Percentiles rank a stretch among this genome's conserved stretches.
Evolutionary conservation across 2,329 filamentous ascomycete species (phyloP).

Genomic region (Penicillium sp.): DNA sequence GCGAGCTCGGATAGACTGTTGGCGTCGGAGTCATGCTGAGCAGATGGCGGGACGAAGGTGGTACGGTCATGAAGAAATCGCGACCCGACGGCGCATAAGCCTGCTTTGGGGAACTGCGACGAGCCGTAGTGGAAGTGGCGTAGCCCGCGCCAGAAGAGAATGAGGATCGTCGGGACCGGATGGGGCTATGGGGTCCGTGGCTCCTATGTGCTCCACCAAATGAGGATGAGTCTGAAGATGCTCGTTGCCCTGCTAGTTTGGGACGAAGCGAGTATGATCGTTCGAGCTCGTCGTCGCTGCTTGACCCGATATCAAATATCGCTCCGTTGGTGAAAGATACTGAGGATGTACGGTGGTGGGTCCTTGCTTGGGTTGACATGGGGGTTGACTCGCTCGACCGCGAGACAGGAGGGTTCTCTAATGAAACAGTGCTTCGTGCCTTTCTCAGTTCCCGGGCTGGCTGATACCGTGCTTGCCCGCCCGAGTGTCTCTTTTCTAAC

Average conservation of each 20-base stretch:
- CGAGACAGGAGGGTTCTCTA: conserved; percentile 15
- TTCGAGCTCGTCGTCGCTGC: conserved; percentile 19
- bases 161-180: conserved; percentile 23
- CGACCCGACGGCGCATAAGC: conserved; percentile 10
- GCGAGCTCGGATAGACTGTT: conserved; percentile 14
- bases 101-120: conserved; percentile 15
- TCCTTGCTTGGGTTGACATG: conserved; percentile 4
- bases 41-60: conserved; percentile 22
- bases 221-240: conserved; percentile 13
- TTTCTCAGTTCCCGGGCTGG: conserved; percentile 14
- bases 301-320: conserved; percentile 17
- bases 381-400: conserved; percentile 11
- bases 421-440: conserved; percentile 21
- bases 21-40: conserved; percentile 26
- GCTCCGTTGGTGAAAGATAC: conserved; percentile 12
- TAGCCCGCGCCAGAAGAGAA: conserved; percentile 15
- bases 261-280: conserved; percentile 2
- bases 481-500: conserved; percentile 20
- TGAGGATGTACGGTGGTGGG: conserved; percentile 18
- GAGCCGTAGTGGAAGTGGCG: conserved; percentile 4
- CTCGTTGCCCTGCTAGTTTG: not conserved
- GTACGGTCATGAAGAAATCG: conserved; percentile 22
- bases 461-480: conserved; percentile 7
- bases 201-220: not conserved
- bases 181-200: conserved; percentile 11